Evolutionary conservation across 2,329 filamentous ascomycete genomes (phyloP), one percentile per base, ranked within the genome.

Genomic region (Botrytis fabae): DNA sequence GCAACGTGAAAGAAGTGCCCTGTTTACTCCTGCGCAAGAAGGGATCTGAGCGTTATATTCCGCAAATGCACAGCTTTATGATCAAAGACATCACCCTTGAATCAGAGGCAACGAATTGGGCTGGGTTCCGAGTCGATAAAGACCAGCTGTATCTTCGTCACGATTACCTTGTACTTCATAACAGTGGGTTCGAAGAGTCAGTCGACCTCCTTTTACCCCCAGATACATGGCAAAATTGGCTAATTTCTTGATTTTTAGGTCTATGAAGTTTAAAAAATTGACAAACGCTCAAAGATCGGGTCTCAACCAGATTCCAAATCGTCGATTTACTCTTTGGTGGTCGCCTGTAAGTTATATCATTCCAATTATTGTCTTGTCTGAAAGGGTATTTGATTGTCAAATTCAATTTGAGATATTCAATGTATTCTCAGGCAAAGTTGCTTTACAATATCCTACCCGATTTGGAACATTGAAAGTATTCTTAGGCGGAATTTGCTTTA

Each of bases 271-370:
- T 87, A 99, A 99, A 84, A 99, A 99, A 83, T 85, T 99, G 74
- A 99, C 96, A 0, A 99, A 99, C 79, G 96, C 96, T 0, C 96
- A 99, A 82, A 89, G 96, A 78, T 97, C 93, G 32, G 96, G 96
- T 94, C 83, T 99, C 44, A 98, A 98, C 81, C 96, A 99, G 81
- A 99, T 99, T 81, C 96, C 96, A 0, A 99, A 99, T 81, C 94
- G 96, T 89, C 94, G 96, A 1, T 99, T 99, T 83, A 98, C 96
- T 0, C 85, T 99, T 0, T 99, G 96, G 96, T 99, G 96, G 96
- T 96, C 92, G 20, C 92, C 92, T 0, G 97, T 94, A 0, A 97
- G 97, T 83, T 97, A 97, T 83, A 88, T 94, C 32, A 70, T 54
- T 42, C 7, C 12, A 40, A 63, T 5, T 14, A 1, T 25, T 25